phyloP scores from a whole-genome alignment of 306 rosid species.

The Trifolium dubium region DNA sequence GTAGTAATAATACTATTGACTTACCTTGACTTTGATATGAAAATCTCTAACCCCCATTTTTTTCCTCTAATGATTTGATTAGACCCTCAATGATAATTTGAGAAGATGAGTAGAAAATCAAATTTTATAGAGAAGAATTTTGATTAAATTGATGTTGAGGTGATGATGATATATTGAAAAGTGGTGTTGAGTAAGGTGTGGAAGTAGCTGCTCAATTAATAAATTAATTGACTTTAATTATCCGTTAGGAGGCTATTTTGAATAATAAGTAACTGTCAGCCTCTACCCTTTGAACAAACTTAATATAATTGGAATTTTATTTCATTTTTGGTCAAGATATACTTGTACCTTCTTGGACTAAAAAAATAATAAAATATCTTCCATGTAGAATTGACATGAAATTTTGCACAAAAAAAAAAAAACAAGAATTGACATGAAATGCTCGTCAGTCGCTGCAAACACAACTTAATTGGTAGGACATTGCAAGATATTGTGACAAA shows the following conservation, averaged over 20 bases:
- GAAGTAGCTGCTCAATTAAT: slow-evolving; percentile 41
- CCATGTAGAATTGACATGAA: too few relatives aligned
- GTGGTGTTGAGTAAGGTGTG: slow-evolving; percentile 34
- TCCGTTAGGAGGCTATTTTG: slow-evolving; percentile 42
- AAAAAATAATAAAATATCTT: too few relatives aligned
- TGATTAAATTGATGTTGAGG: slow-evolving; percentile 5
- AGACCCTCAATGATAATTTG: slow-evolving; percentile 2
- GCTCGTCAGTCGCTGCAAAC: too few relatives aligned
- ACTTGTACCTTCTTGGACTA: too few relatives aligned
- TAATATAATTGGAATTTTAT: too few relatives aligned
- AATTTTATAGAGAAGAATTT: not conserved
- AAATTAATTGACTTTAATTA: slow-evolving; percentile 41
- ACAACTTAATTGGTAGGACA: too few relatives aligned
- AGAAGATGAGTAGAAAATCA: slow-evolving; percentile 9
- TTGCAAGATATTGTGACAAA: too few relatives aligned
- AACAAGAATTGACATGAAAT: too few relatives aligned
- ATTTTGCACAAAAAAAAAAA: too few relatives aligned
- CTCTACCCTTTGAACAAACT: slow-evolving; percentile 5
- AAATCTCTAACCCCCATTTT: slow-evolving; percentile 49
- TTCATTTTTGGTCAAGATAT: too few relatives aligned
- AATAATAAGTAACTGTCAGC: slow-evolving; percentile 36
- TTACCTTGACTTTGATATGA: slow-evolving; percentile 53
- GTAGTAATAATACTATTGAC: not conserved
- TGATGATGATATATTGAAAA: slow-evolving; percentile 5
- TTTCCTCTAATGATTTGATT: not conserved